Evolutionary conservation across 495 filamentous ascomycete species (phyloP).

Genomic region (Thermochaetoides thermophila): DNA sequence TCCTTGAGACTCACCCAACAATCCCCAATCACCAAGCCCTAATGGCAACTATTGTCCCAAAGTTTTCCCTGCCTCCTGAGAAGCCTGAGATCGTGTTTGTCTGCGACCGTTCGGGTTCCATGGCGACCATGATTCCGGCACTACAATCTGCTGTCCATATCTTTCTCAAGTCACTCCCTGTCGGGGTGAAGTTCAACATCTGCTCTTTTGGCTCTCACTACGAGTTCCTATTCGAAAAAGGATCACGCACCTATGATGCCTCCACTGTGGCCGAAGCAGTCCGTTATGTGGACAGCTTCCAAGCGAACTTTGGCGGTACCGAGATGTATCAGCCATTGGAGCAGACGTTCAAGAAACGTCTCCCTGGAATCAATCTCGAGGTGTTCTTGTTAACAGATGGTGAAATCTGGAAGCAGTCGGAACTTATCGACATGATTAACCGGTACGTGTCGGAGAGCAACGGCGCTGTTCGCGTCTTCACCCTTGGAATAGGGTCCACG

Average conservation of each 20-base stretch:
- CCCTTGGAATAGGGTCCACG: constrained; percentile 46
- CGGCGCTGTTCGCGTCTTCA: constrained; percentile 45
- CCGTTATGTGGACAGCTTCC: constrained; percentile 31
- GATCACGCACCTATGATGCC: constrained; percentile 39
- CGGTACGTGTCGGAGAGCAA: constrained; percentile 29
- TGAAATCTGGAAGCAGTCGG: constrained; percentile 44
- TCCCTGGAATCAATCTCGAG: constrained; percentile 40
- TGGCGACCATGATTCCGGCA: constrained; percentile 36
- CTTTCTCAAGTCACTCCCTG: constrained; percentile 56
- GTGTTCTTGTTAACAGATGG: constrained; percentile 59
- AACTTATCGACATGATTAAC: constrained; percentile 42
- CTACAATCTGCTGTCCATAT: constrained; percentile 43
- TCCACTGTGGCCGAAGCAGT: constrained; percentile 36
- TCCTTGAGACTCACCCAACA: constrained; percentile 47
- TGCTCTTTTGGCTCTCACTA: constrained; percentile 47
- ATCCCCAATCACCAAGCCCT: constrained; percentile 46
- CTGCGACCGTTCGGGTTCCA: constrained; percentile 53
- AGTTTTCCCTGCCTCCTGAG: constrained; percentile 38
- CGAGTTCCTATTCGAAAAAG: constrained; percentile 40
- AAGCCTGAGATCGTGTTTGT: constrained; percentile 56
- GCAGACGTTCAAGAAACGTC: constrained; percentile 34
- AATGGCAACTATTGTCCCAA: constrained; percentile 54
- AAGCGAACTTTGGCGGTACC: constrained; percentile 49
- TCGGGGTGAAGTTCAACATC: constrained; percentile 59
- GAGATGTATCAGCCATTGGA: constrained; percentile 43